Base-by-base conservation (phyloP, 2,329 filamentous ascomycete genomes). In the Alternaria atra region DNA sequence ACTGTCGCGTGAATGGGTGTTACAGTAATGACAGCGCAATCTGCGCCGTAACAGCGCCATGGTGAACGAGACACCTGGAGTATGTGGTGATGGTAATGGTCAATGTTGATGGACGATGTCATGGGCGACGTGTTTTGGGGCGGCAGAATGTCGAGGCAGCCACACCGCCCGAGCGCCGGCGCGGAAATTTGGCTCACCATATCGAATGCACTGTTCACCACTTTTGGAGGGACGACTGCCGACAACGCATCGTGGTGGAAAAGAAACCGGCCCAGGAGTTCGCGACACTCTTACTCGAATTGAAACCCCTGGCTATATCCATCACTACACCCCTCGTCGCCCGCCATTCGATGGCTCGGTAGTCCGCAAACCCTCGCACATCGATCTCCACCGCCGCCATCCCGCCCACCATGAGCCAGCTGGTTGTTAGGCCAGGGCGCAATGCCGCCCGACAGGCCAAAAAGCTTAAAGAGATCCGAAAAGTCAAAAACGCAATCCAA, bases 341-440 rank as follows among this genome's bases (percentile, higher is more conserved):
- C 48, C 37, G 53, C 60, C 52, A 52, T 44, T 46, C 57, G 46
- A 74, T 73, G 71, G 70, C 71, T 69, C 71, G 67, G 64, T 73
- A 74, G 71, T 65, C 65, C 64, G 63, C 64, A 63, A 46, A 44
- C 52, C 53, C 47, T 54, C 55, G 51, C 63, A 55, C 66, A 65
- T 35, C 43, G 30, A 42, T 39, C 51, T 35, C 30, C 20, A 57
- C 54, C 61, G 39, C 48, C 87, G 86, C 77, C 88, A 90, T 80
- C 86, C 84, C 56, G 77, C 80, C 60, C 85, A 75, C 73, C 60
- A 77, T 72, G 73, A 70, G 58, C 63, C 73, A 69, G 66, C 52
- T 73, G 48, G 55, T 67, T 63, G 61, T 66, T 37, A 52, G 60
- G 15, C 68, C 72, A 27, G 66, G 67, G 52, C 69, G 69, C 58